These are phyloP conservation scores for Nepenthes alata DNA, from an alignment of 179 eudicot genomes.

Conservation along the genomic window DNA sequence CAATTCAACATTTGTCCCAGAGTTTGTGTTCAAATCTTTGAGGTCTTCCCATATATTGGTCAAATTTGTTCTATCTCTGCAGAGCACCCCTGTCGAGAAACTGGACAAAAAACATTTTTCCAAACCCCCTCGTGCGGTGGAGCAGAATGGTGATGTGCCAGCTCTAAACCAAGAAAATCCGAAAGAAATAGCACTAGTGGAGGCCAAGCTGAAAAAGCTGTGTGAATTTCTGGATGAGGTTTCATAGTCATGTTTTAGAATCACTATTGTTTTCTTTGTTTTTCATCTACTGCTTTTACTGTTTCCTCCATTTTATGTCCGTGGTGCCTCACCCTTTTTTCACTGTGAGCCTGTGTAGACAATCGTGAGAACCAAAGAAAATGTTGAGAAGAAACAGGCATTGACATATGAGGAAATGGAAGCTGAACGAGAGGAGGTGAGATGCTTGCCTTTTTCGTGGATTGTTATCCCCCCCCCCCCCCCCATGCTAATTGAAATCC, in stretches of 20 bases:
- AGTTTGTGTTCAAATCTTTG: background rate
- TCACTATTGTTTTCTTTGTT: background rate
- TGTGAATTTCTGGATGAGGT: conserved; percentile 84
- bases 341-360: conserved; percentile 37
- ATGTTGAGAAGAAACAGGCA: conserved; percentile 89
- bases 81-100: conserved; percentile 79
- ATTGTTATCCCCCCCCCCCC: background rate
- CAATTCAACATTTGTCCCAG: background rate
- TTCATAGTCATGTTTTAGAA: background rate
- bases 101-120: conserved; percentile 84
- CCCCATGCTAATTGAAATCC: background rate
- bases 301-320: background rate
- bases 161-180: conserved; percentile 36
- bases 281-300: too few species aligned
- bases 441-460: background rate
- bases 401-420: conserved; percentile 64
- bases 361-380: conserved; percentile 76
- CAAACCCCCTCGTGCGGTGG: conserved; percentile 33
- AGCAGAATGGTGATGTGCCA: conserved; percentile 44
- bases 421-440: conserved; percentile 74
- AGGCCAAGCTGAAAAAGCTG: conserved; percentile 61
- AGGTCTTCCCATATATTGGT: background rate
- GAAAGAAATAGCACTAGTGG: conserved; percentile 69
- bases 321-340: background rate
- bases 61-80: conserved; percentile 13